Base-by-base conservation (phyloP, 495 filamentous ascomycete species). In the Neurospora terricola region DNA sequence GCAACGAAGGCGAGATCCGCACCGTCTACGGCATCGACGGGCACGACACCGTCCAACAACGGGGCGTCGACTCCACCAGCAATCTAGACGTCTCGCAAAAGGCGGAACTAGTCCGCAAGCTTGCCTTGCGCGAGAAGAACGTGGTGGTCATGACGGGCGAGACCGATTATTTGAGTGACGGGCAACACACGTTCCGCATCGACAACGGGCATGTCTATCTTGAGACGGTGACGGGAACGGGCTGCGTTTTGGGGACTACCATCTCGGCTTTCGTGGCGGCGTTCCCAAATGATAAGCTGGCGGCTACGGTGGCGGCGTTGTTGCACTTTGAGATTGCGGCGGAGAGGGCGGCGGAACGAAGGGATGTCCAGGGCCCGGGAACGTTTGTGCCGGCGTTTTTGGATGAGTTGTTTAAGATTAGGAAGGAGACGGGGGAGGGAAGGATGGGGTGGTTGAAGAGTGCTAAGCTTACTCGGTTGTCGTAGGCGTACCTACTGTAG, bases 1-100 rank as follows among this genome's bases (percentile, higher is more conserved):
- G 96, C 36, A 99, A 99, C 79, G 94, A 96, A 80, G 89, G 90
- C 69, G 96, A 99, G 81, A 95, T 99, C 72, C 82, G 85, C 38
- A 89, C 91, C n/a, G 88, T 94, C 1, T 87, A 86, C 71, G 93
- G 94, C 78, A 90, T 95, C 30, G 81, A 87, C 21, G 89, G 90
- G 30, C 87, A 72, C 9, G 71, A 75, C 38, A 76, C 75, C 5
- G 82, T 83, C n/a, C 88, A 90, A 73, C 94, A 97, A 80, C 89
- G 91, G 14, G 96, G 96, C 37, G 96, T 98, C n/a, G 96, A 98
- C 79, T 92, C 90, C 77, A 88, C 89, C 14, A 82, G 86, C 12
- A 90, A 88, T 71, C 87, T 87, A 18, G 80, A 89, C 8, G 81
- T 81, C 21, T 72, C 83, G 14, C 71, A 81, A 9, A 87, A 90